A percentile compares a stretch with the other conserved stretches of the same genome.
Evolutionary conservation across 257 asterid genomes (phyloP).

Genomic region (Solanum corneliomulleri): DNA sequence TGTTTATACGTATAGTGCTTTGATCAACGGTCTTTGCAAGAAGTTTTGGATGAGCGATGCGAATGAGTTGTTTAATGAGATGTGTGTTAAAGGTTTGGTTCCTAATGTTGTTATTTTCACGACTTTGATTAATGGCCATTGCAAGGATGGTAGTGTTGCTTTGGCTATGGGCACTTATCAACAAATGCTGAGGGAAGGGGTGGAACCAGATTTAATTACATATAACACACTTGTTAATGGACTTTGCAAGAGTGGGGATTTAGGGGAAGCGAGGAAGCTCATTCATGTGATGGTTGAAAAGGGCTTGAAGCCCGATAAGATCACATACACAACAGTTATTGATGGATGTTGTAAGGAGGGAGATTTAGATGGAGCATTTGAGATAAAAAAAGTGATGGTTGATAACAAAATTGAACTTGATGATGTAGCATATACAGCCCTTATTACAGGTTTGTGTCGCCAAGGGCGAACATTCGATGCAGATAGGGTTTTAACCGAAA

Average conservation of each 20-base stretch:
- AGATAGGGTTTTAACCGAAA: constrained; percentile 47
- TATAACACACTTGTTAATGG: constrained; percentile 65
- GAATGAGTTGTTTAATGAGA: constrained; percentile 38
- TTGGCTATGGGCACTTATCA: constrained; percentile 50
- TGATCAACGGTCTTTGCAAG: constrained; percentile 41
- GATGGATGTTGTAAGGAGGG: constrained; percentile 71
- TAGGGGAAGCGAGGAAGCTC: constrained; percentile 41
- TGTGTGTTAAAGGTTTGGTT: constrained; percentile 44
- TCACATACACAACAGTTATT: constrained; percentile 66
- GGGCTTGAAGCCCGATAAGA: constrained; percentile 78
- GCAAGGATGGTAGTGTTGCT: constrained; percentile 53
- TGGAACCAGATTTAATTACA: constrained; percentile 64
- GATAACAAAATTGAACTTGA: constrained; percentile 49
- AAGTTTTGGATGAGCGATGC: constrained; percentile 32
- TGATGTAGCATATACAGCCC: constrained; percentile 56
- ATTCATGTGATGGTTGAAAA: constrained; percentile 42
- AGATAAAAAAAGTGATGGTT: constrained; percentile 36
- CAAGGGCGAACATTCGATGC: constrained; percentile 47
- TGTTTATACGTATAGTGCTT: constrained; percentile 67
- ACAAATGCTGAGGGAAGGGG: constrained; percentile 40
- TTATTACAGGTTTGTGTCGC: constrained; percentile 61
- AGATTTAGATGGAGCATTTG: constrained; percentile 48
- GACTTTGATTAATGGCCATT: constrained; percentile 72
- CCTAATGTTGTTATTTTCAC: constrained; percentile 72
- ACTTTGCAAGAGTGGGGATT: constrained; percentile 60